A percentile compares a stretch with the other conserved stretches of the same genome.
Evolutionary conservation across 2,329 filamentous ascomycete species (phyloP).

Genomic region (Akanthomyces muscarius): DNA sequence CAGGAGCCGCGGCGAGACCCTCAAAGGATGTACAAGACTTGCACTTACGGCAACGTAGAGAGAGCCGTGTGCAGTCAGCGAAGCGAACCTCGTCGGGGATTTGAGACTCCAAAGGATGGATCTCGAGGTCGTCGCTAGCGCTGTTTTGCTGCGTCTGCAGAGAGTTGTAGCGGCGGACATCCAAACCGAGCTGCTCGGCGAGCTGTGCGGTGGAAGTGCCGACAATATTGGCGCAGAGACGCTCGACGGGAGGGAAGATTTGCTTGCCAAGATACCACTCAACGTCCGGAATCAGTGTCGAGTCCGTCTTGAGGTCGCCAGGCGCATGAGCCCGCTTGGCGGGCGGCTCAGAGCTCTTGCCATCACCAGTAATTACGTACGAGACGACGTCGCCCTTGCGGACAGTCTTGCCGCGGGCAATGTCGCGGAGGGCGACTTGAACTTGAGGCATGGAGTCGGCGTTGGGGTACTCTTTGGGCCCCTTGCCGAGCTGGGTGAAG

Average conservation of each 20-base stretch:
- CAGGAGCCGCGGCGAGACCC: conserved; percentile 59
- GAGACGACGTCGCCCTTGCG: conserved; percentile 94
- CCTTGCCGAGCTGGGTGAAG: conserved; percentile 94
- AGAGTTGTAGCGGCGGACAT: conserved; percentile 75
- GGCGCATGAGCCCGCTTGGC: conserved; percentile 88
- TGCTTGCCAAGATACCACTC: conserved; percentile 99
- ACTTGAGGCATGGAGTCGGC: conserved; percentile 94
- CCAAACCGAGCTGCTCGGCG: conserved; percentile 89
- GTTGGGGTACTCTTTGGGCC: conserved; percentile 90
- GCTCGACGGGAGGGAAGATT: conserved; percentile 95
- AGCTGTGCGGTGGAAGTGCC: conserved; percentile 88
- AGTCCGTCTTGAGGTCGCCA: conserved; percentile 74
- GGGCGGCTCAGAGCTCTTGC: conserved; percentile 61
- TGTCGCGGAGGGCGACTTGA: conserved; percentile 85
- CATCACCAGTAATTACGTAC: conserved; percentile 83
- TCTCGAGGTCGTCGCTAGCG: conserved; percentile 60
- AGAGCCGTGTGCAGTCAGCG: conserved; percentile 70
- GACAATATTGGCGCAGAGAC: conserved; percentile 91
- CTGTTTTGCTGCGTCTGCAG: conserved; percentile 43
- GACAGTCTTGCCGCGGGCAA: conserved; percentile 80
- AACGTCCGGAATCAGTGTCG: conserved; percentile 78
- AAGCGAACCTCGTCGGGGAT: conserved; percentile 90
- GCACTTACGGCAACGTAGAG: conserved; percentile 78
- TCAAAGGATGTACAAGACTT: conserved; percentile 69
- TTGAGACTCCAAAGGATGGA: conserved; percentile 89